Base-by-base conservation (phyloP, 106 monocot species). In the Gastrodia elata region DNA sequence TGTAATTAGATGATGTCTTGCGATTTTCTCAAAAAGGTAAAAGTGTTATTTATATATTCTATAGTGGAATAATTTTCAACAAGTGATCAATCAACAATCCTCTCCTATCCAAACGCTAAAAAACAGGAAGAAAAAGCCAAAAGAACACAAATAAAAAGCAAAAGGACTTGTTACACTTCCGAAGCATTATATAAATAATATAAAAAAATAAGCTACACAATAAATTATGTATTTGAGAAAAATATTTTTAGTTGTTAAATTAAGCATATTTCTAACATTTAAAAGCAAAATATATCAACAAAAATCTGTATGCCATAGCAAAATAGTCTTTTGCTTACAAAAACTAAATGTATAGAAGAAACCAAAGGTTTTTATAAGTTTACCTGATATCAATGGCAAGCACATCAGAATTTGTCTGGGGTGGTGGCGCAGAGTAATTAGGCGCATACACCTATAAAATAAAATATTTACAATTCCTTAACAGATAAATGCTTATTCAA, bases 311-410 rank as follows among this genome's bases (percentile, higher is more conserved):
- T n/a, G n/a, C n/a, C n/a, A n/a, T n/a, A n/a, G n/a, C n/a, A n/a
- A n/a, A n/a, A n/a, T n/a, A n/a, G n/a, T n/a, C n/a, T n/a, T n/a
- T 28, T 32, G 9, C 10, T 30, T 11, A 28, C 3, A 30, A 8
- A 61, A 61, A 32, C 20, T 61, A 32, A 61, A 61, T 28, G 13
- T 30, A 61, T 6, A 44, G 8, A 52, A 32, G 30, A 61, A 61
- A 61, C 30, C 61, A 61, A 52, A 59, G 58, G 22, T 26, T 15
- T 68, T 39, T 39, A 24, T 39, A 68, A 42, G 20, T 56, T n/a
- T 77, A 96, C 95, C 95, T 96, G 77, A 96, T 87, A 78, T 96
- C 95, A 77, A 96, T 90, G 41, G 84, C 80, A 22, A 92, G 44
- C 61, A 82, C 77, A 76, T 89, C 92, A 70, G 86, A 72, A 83